Evolutionary conservation across 1,284 basidiomycete genomes (phyloP).

Genomic region (Nidula niveotomentosa): DNA sequence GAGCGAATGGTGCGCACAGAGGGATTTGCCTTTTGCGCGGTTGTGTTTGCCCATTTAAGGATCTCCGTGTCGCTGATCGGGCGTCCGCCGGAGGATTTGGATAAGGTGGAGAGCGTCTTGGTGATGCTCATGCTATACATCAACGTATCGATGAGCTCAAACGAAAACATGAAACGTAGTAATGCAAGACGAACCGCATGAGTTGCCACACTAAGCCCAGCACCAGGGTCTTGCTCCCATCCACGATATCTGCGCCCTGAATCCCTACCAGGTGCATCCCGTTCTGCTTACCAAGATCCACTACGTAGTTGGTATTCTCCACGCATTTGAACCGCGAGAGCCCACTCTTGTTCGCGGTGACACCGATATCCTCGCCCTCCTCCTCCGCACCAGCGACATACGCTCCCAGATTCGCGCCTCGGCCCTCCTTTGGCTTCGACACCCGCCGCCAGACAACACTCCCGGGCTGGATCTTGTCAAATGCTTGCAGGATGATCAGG

Average conservation of each 20-base stretch:
- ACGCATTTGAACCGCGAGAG: constrained; percentile 96
- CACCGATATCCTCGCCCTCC: constrained; percentile 74
- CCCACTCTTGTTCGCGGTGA: constrained; percentile 78
- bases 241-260: constrained; percentile 96
- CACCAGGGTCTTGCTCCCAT: constrained; percentile 88
- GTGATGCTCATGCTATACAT: constrained; percentile 78
- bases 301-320: constrained; percentile 97
- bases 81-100: constrained; percentile 70
- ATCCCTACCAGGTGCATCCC: constrained; percentile 97
- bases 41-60: constrained; percentile 94
- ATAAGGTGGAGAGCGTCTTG: constrained; percentile 84
- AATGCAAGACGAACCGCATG: constrained; percentile 67
- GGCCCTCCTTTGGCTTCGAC: constrained; percentile 84
- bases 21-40: constrained; percentile 73
- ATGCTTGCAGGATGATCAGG: constrained; percentile 89
- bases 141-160: neutral
- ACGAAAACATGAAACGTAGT: constrained; percentile 1
- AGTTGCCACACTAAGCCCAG: constrained; percentile 98
- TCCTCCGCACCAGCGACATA: constrained; percentile 60
- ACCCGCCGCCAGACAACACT: constrained; percentile 94
- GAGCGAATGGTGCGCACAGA: constrained; percentile 78
- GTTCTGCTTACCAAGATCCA: constrained; percentile 91
- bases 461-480: constrained; percentile 94
- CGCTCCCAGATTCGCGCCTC: constrained; percentile 24
- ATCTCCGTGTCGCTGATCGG: constrained; percentile 93